Base-by-base conservation (phyloP, 768 basidiomycete genomes). In the Agaricus blazei region DNA sequence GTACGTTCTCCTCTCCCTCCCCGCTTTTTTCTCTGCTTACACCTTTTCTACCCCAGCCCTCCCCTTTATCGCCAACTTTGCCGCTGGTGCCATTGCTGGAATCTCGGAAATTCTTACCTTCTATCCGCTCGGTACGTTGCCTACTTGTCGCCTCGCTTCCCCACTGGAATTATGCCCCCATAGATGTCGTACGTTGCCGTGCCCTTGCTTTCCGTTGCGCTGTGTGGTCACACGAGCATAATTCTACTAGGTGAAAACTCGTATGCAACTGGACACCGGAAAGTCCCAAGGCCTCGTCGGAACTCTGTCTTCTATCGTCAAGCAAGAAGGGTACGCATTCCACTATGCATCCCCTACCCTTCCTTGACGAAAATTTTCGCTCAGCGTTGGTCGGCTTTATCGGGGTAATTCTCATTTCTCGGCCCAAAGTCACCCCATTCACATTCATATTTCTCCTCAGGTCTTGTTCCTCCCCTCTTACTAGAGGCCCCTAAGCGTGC, bases 401-500 rank as follows among this genome's bases (percentile, higher is more conserved):
- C 81, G 95, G 75, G 97, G 88, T 88, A 64, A 28, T 38, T 38
- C 46, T 47, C 26, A 34, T 19, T n/a, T 48, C 40, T 54, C 51
- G 9, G 40, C 8, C n/a, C 58, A 6, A 1, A 47, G 15, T 38
- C 51, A 14, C 29, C 42, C 40, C 54, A 38, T 47, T 36, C 52
- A 52, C 44, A 28, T 41, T 56, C 24, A 37, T 12, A 7, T 49
- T 6, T 27, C 38, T n/a, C 43, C 51, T 26, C 51, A 90, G 88
- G 96, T 62, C 84, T 99, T 57, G 87, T 94, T n/a, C 93, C 97
- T 9, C 97, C 97, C 15, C 71, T 99, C 9, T 81, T 98, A 64
- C 75, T 99, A 44, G 97, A 99, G 71, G 97, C 97, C 14, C 97
- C 97, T 1, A 99, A 99, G 75, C 87, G 97, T 72, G 97, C 97